These are phyloP conservation scores for Blastobotrys elegans DNA, from an alignment of 1,139 yeast species.

Conservation along the genomic window DNA sequence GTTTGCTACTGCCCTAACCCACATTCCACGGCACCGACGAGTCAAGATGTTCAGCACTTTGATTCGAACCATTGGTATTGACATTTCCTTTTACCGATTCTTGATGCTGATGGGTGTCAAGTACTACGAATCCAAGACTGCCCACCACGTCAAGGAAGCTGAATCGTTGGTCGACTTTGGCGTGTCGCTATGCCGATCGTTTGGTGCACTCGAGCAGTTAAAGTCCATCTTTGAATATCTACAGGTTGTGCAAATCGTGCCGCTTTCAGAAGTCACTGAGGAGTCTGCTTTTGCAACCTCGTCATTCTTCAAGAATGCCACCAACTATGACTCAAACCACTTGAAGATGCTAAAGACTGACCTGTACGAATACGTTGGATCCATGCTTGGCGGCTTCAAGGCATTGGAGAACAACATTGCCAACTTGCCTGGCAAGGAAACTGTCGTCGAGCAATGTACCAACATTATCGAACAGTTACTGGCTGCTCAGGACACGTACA, in stretches of 20 bases:
- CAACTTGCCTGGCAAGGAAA: constrained; percentile 21
- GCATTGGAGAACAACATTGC: constrained; percentile 31
- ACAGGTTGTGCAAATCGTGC: constrained; percentile 29
- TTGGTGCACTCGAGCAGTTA: constrained; percentile 65
- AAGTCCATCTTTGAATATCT: constrained; percentile 53
- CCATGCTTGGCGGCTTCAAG: constrained; percentile 23
- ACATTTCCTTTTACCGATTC: constrained; percentile 61
- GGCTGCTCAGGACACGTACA: constrained; percentile 8
- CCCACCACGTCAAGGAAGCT: constrained; percentile 61
- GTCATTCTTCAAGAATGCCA: constrained; percentile 60
- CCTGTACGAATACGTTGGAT: constrained; percentile 43
- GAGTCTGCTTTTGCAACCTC: constrained; percentile 44
- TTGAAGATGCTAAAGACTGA: constrained; percentile 47
- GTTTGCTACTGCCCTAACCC: constrained; percentile 89
- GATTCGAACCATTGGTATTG: constrained; percentile 70
- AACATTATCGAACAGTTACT: constrained; percentile 21
- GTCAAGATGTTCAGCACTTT: constrained; percentile 76
- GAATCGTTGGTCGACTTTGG: constrained; percentile 66
- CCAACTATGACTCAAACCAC: constrained; percentile 48
- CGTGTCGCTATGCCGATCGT: constrained; percentile 60
- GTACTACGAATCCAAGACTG: constrained; percentile 49
- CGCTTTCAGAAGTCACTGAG: constrained; percentile 33
- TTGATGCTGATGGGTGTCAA: constrained; percentile 78
- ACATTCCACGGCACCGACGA: constrained; percentile 94
- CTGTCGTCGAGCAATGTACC: constrained; percentile 18